These are phyloP conservation scores for Boletellus deceptivus DNA, from an alignment of 1,284 basidiomycete genomes.

Conservation along the genomic window DNA sequence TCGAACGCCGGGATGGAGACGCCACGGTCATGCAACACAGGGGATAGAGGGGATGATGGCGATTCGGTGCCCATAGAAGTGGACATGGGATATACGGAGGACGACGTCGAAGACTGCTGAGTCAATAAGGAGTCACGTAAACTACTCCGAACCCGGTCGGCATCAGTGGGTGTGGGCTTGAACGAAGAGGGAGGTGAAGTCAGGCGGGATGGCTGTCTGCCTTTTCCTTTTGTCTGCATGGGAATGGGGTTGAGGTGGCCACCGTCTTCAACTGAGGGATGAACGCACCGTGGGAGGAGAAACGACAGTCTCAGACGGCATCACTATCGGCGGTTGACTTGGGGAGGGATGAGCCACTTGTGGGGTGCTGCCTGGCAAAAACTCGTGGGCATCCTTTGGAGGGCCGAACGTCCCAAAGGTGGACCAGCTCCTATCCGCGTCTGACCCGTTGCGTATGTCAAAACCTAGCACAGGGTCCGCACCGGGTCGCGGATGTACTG, in stretches of 20 bases:
- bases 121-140: constrained; percentile 51
- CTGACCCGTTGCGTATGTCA: constrained; percentile 10
- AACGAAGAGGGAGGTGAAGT: constrained; percentile 35
- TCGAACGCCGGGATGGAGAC: constrained; percentile 47
- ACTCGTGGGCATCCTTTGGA: constrained; percentile 17
- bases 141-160: constrained; percentile 31
- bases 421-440: constrained; percentile 26
- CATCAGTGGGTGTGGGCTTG: constrained; percentile 27
- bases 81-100: constrained; percentile 73
- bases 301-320: constrained; percentile 11
- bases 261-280: constrained; percentile 8
- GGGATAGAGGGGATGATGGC: constrained; percentile 55
- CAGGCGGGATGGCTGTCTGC: constrained; percentile 25
- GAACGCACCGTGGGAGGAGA: constrained; percentile 23
- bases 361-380: neutral
- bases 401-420: constrained; percentile 29
- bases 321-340: constrained; percentile 10
- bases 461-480: constrained; percentile 10
- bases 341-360: constrained; percentile 1
- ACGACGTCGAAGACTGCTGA: constrained; percentile 57
- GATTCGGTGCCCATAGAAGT: constrained; percentile 55
- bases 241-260: constrained; percentile 14
- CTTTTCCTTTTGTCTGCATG: constrained; percentile 30
- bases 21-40: constrained; percentile 44
- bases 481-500: constrained; percentile 13